phyloP scores from a whole-genome alignment of 1,284 basidiomycete genomes.

The Cryptococcus jaspeensis region DNA sequence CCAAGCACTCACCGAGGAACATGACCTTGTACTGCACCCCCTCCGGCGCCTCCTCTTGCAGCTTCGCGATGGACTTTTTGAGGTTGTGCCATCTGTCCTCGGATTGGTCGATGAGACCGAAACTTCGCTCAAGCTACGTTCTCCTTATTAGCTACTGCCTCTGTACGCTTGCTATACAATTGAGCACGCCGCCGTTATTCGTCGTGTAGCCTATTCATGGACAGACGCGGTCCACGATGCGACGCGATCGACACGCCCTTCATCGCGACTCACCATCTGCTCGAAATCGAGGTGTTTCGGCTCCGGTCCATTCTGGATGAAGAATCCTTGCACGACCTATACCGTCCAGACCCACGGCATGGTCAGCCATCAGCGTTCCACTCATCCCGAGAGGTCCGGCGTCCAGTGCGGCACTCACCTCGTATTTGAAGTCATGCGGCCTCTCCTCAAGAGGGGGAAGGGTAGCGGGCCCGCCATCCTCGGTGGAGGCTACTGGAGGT shows the following conservation, averaged over 20 bases:
- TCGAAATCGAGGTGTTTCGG: conserved; percentile 37
- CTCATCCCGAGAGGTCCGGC: background rate
- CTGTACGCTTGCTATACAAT: background rate
- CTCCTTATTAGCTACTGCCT: too few relatives aligned
- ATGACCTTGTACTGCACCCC: conserved; percentile 49
- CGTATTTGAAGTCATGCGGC: conserved; percentile 34
- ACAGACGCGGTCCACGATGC: too few relatives aligned
- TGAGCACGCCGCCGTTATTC: too few relatives aligned
- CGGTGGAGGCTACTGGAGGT: conserved; percentile 39
- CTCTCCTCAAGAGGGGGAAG: conserved; percentile 27
- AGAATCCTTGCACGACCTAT: conserved; percentile 41
- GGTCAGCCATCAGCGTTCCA: background rate
- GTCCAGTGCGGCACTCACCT: conserved; percentile 24
- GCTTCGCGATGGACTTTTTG: conserved; percentile 25
- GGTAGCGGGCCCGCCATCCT: conserved; percentile 33
- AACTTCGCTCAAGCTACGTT: conserved; percentile 34
- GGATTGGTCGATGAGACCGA: conserved; percentile 43
- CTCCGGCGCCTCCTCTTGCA: conserved; percentile 35
- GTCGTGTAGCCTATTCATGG: too few relatives aligned
- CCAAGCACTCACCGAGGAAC: conserved; percentile 37
- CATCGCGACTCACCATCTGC: conserved; percentile 32
- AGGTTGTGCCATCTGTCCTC: conserved; percentile 46
- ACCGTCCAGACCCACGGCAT: background rate
- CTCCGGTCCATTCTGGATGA: conserved; percentile 41
- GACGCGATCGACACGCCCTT: background rate